A percentile compares a stretch with the other conserved stretches of the same genome.
phyloP scores from a whole-genome alignment of 2,329 filamentous ascomycete genomes.

The Hypoxylon sp. region DNA sequence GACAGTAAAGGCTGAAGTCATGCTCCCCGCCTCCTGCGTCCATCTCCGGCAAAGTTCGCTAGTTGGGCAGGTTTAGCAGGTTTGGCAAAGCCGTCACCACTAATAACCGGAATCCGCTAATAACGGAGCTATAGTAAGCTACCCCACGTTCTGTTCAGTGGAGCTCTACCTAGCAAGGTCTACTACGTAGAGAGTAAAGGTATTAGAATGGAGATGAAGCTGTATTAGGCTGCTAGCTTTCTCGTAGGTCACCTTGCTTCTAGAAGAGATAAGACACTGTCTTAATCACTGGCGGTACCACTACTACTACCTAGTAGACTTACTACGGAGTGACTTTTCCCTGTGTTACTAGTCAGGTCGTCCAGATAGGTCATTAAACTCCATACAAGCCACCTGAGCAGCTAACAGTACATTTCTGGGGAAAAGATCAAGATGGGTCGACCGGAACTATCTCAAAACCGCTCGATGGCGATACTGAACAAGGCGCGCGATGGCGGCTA shows the following conservation, averaged over 20 bases:
- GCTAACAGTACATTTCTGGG: neutral
- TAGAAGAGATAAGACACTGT: neutral
- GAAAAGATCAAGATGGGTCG: constrained; percentile 48
- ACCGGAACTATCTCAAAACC: constrained; percentile 59
- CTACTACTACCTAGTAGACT: neutral
- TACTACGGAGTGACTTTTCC: neutral
- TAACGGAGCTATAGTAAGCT: constrained; percentile 24
- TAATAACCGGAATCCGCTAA: constrained; percentile 28
- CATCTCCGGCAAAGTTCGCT: constrained; percentile 30
- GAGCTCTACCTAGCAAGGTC: constrained; percentile 22
- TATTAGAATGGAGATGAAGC: constrained; percentile 4
- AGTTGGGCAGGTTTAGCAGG: too few species aligned
- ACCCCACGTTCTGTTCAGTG: constrained; percentile 28
- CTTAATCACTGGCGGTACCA: neutral
- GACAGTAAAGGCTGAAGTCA: constrained; percentile 17
- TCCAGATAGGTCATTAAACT: constrained; percentile 1
- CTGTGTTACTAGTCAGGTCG: neutral
- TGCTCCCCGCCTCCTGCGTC: constrained; percentile 5
- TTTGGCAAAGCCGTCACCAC: constrained; percentile 28
- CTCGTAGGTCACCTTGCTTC: neutral
- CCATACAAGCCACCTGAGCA: neutral
- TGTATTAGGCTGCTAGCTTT: neutral
- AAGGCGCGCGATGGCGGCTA: constrained; percentile 67
- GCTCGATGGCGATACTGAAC: constrained; percentile 67
- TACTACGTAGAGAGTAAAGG: too few species aligned